Percentiles rank a stretch among this genome's conserved stretches.
Evolutionary conservation across 352 stramenopile species (phyloP).

Genomic region (Thalassiosira livingstoniorum): DNA sequence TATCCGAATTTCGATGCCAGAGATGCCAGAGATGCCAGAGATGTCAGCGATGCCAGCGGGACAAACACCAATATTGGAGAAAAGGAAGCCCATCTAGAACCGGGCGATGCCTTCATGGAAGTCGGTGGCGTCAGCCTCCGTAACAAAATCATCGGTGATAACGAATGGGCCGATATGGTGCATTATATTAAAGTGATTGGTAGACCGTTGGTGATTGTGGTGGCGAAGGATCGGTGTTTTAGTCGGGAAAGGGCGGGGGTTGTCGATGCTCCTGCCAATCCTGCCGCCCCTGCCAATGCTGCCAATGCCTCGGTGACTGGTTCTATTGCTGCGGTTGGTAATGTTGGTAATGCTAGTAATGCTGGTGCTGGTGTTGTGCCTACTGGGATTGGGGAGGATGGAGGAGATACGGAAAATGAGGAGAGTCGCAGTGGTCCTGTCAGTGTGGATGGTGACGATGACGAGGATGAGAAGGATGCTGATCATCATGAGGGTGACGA

Average conservation of each 20-base stretch:
- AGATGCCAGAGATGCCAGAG: too few relatives aligned
- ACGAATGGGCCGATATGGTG: conserved; percentile 82
- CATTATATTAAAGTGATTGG: conserved; percentile 79
- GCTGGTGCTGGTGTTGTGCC: neutral
- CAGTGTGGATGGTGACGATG: neutral
- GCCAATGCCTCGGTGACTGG: too few relatives aligned
- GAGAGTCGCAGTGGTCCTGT: neutral
- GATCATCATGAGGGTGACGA: neutral
- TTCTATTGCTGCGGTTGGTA: too few relatives aligned
- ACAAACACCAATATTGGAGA: too few relatives aligned
- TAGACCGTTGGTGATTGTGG: conserved; percentile 74
- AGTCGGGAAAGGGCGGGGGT: conserved; percentile 31
- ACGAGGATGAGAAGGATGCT: neutral
- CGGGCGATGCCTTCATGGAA: conserved; percentile 31
- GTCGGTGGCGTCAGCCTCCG: conserved; percentile 81
- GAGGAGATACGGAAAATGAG: neutral
- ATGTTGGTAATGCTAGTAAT: too few relatives aligned
- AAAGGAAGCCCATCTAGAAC: conserved; percentile 10
- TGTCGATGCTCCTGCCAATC: too few relatives aligned
- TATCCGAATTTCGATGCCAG: too few relatives aligned
- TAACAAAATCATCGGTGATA: conserved; percentile 74
- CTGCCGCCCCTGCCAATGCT: too few relatives aligned
- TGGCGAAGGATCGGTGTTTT: conserved; percentile 67
- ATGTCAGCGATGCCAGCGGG: too few relatives aligned
- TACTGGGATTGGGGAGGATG: neutral